Evolutionary conservation across 768 basidiomycete genomes (phyloP), one percentile per base, ranked within the genome.

Genomic region (Tephrocybe sp.): DNA sequence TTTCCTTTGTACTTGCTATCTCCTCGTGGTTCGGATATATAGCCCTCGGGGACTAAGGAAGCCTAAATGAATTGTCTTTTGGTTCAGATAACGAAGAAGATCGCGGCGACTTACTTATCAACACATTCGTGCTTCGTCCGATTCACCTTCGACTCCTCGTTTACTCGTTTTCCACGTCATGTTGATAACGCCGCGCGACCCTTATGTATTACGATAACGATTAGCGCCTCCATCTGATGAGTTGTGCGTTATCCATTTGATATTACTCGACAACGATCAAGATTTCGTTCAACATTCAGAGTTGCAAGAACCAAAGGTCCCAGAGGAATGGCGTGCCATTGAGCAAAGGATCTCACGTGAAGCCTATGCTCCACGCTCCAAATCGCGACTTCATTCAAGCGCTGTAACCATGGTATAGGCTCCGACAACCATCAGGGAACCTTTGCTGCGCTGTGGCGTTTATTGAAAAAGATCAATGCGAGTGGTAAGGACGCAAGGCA

Each of bases 21-120:
- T 51, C 53, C 44, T 54, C 50, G 46, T 23, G 43, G 39, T 48
- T 44, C 33, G 34, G 34, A n/a, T n/a, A 20, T 15, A 39, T 50
- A 42, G 47, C 15, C 41, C 44, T 53, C 50, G 26, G 42, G 36
- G 28, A 33, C 25, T 21, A 32, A 48, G 43, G 14, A 38, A 46
- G 5, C 18, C 17, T 41, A 26, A 24, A 2, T 41, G 28, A 34
- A 51, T 38, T 34, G 4, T 20, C 15, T 25, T 34, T 44, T 38
- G 33, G 23, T 44, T 14, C 25, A 47, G 46, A 58, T 54, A 54
- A 49, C 50, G 45, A 51, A 48, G 53, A 50, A 53, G 48, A 23
- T 32, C n/a, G 15, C 33, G 15, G 34, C 25, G 38, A 39, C 28
- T 48, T 25, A 21, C n/a, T 48, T 48, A 42, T 39, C 30, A 45